A percentile compares a stretch with the other conserved stretches of the same genome.
Evolutionary conservation across 805 yeast genomes (phyloP).

Genomic region (Candida andamanensis): DNA sequence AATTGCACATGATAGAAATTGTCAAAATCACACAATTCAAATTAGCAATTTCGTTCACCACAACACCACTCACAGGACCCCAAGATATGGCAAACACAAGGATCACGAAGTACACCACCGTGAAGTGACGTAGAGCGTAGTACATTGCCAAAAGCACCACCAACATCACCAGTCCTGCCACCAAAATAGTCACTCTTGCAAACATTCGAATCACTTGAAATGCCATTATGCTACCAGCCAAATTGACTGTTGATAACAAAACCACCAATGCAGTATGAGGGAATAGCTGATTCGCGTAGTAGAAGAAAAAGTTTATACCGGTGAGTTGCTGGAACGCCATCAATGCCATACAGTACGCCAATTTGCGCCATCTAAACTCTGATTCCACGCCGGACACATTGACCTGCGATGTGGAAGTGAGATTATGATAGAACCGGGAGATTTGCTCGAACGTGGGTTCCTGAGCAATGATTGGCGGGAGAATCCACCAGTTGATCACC

Average conservation of each 20-base stretch:
- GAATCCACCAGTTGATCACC: slow-evolving; percentile 2
- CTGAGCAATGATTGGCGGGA: slow-evolving; percentile 8
- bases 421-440: slow-evolving; percentile 3
- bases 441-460: slow-evolving; percentile 3
- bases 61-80: slow-evolving; percentile 29
- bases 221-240: slow-evolving; percentile 8
- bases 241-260: slow-evolving; percentile 7
- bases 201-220: slow-evolving; percentile 4
- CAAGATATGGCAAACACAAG: slow-evolving; percentile 16
- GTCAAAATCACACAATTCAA: slow-evolving; percentile 14
- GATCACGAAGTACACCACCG: slow-evolving; percentile 4
- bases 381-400: background rate
- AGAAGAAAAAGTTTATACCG: slow-evolving; percentile 30
- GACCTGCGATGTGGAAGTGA: background rate
- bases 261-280: slow-evolving; percentile 3
- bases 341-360: slow-evolving; percentile 17
- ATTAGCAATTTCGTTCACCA: slow-evolving; percentile 20
- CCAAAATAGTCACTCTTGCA: slow-evolving; percentile 5
- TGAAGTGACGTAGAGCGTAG: slow-evolving; percentile 1
- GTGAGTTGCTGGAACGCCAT: slow-evolving; percentile 32
- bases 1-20: slow-evolving; percentile 8
- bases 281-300: slow-evolving; percentile 18
- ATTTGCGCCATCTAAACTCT: slow-evolving; percentile 6
- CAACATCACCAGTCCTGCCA: slow-evolving; percentile 5
- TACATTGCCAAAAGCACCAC: slow-evolving; percentile 1